A percentile compares a stretch with the other conserved stretches of the same genome.
Conservation (phyloP, 75 land plant species). For the Pinus albicaulis region DNA sequence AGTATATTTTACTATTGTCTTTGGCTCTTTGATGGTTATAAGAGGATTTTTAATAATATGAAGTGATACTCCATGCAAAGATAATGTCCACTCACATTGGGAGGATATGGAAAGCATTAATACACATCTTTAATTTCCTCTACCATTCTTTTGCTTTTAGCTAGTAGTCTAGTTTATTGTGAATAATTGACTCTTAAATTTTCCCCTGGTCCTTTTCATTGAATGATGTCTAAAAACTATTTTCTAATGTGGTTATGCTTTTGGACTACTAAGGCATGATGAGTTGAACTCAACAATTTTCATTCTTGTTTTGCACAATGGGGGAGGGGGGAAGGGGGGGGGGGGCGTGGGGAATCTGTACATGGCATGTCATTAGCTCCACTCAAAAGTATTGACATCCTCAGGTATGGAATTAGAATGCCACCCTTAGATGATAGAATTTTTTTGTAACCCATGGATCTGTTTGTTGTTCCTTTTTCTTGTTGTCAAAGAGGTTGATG, state of each 20-base stretch:
- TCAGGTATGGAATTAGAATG: conserved; percentile 3
- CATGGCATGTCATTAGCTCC: conserved; percentile 25
- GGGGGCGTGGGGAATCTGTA: not conserved
- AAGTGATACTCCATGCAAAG: not conserved
- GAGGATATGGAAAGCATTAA: not conserved
- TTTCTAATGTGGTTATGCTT: conserved; percentile 1
- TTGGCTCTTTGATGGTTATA: not conserved
- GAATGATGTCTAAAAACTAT: too few species aligned
- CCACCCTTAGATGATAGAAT: conserved; percentile 10
- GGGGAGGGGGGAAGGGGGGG: too few species aligned
- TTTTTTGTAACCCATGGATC: not conserved
- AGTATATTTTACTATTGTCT: not conserved
- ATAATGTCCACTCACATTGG: not conserved
- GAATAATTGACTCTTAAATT: not conserved
- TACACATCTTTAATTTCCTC: not conserved
- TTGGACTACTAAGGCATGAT: not conserved
- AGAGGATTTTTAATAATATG: not conserved
- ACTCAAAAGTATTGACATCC: conserved; percentile 61
- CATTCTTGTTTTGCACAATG: not conserved
- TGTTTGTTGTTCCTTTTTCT: conserved; percentile 16
- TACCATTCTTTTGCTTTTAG: not conserved
- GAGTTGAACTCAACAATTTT: not conserved
- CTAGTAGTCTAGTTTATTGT: not conserved
- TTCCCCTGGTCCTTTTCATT: not conserved
- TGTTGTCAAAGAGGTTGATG: conserved; percentile 69